Base-by-base conservation (phyloP, 805 yeast species). In the Lipomyces anomalus region DNA sequence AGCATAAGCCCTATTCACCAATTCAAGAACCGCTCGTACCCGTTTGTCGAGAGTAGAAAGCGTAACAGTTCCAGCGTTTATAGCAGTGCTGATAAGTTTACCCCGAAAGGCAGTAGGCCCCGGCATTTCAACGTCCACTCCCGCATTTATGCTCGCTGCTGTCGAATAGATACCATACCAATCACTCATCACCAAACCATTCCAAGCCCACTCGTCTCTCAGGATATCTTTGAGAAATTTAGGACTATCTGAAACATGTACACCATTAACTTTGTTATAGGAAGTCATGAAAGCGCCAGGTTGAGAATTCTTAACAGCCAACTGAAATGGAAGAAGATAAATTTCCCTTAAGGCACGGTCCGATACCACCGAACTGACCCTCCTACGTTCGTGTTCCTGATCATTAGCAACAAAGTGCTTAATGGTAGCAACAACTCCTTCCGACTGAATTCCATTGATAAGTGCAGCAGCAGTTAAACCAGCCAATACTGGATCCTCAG, bases 111-210 rank as follows among this genome's bases (percentile, higher is more conserved):
- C 61, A 2, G 78, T 64, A 17, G 78, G 76, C 30, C 84, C 85
- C 1, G 85, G 85, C 82, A 78, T 77, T 61, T 80, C 85, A 55
- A 80, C 64, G 57, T 78, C 80, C 44, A 80, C 64, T 5, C 84
- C 84, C 30, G 76, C 75, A 34, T 71, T 68, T 38, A 79, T 59
- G 13, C 80, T 56, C 36, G 67, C 72, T 35, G 65, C 67, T 29
- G 65, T 63, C 13, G 79, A 68, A 59, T 74, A 78, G 6, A 71
- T 69, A 22, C 84, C 85, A 57, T 57, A 73, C 84, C 84, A 79
- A 62, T 79, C 85, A 23, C 80, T 73, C 78, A 80, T 76, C 29
- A 72, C 59, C 32, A 72, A 60, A 35, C 84, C 84, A 5, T 73
- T 65, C 64, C 69, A 79, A 4, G 67, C 65, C 82, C 82, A 79